Evolutionary conservation across 2,329 filamentous ascomycete genomes (phyloP).

Genomic region (Lasiodiplodia theobromae): DNA sequence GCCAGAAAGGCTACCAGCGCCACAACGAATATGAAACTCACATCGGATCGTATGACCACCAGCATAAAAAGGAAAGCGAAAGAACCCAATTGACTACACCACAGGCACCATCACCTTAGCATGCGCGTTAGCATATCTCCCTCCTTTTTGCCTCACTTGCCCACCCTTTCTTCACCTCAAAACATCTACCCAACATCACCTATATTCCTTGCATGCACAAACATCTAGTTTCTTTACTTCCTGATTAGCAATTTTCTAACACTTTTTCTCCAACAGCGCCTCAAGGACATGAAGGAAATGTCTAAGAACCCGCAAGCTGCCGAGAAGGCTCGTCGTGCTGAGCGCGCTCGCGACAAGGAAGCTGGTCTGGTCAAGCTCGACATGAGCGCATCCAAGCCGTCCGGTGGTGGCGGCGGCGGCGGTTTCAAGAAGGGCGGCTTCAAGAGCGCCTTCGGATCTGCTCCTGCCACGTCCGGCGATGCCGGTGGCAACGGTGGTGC

Average conservation of each 20-base stretch:
- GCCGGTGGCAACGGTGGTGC: slow-evolving; percentile 41
- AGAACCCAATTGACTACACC: slow-evolving; percentile 17
- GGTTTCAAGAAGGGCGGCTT: slow-evolving; percentile 82
- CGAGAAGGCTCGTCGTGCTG: slow-evolving; percentile 70
- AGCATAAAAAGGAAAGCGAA: slow-evolving; percentile 75
- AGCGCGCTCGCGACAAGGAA: slow-evolving; percentile 68
- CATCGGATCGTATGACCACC: slow-evolving; percentile 92
- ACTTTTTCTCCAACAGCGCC: slow-evolving; percentile 54
- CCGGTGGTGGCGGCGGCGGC: slow-evolving; percentile 38
- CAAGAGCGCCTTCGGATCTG: slow-evolving; percentile 67
- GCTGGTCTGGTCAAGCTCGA: slow-evolving; percentile 48
- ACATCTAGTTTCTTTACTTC: neutral
- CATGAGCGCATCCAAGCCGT: neutral
- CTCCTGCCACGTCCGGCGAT: neutral
- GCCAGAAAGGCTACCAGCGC: slow-evolving; percentile 91
- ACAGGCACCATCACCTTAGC: slow-evolving; percentile 33
- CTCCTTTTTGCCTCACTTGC: neutral
- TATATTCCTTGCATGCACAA: too few relatives aligned
- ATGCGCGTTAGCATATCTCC: neutral
- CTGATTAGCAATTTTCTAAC: slow-evolving; percentile 1
- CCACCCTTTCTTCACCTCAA: neutral
- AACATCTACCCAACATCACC: neutral
- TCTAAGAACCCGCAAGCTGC: slow-evolving; percentile 73
- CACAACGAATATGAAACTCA: slow-evolving; percentile 98
- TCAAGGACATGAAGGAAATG: slow-evolving; percentile 88